phyloP scores from a whole-genome alignment of 768 basidiomycete genomes.

The Stropharia rugosoannulata region DNA sequence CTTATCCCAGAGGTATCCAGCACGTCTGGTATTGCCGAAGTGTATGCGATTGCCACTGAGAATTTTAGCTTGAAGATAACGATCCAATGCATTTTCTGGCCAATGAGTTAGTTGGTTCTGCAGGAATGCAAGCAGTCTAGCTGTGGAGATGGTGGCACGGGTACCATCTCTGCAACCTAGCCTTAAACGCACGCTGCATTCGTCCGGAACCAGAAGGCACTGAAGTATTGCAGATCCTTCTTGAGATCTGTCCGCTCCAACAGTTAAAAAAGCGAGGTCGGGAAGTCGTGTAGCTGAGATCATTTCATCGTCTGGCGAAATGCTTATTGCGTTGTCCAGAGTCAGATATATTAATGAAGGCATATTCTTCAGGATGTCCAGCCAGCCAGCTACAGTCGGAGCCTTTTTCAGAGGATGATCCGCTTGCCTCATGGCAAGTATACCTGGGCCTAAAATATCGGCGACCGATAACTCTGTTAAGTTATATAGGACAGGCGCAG shows the following conservation, averaged over 20 bases:
- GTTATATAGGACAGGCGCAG: slow-evolving; percentile 18
- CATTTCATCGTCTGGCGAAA: slow-evolving; percentile 1
- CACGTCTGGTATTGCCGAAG: slow-evolving; percentile 22
- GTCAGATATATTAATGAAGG: slow-evolving; percentile 21
- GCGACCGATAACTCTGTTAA: slow-evolving; percentile 22
- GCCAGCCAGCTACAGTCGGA: slow-evolving; percentile 20
- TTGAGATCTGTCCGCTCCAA: slow-evolving; percentile 14
- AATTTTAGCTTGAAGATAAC: slow-evolving; percentile 23
- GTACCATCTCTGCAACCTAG: slow-evolving; percentile 6
- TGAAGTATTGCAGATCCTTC: slow-evolving; percentile 16
- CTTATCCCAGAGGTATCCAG: slow-evolving; percentile 23
- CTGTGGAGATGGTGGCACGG: neutral
- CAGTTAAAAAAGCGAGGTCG: slow-evolving; percentile 18
- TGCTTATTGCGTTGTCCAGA: slow-evolving; percentile 19
- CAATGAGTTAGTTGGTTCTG: slow-evolving; percentile 16
- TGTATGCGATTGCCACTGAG: slow-evolving; percentile 21
- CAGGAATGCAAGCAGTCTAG: slow-evolving; percentile 16
- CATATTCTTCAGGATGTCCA: slow-evolving; percentile 18
- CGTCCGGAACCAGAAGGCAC: slow-evolving; percentile 15
- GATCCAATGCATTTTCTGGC: slow-evolving; percentile 11
- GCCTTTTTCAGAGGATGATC: slow-evolving; percentile 19
- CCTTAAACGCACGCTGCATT: slow-evolving; percentile 21
- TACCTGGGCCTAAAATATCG: slow-evolving; percentile 14
- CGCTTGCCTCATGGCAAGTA: slow-evolving; percentile 10
- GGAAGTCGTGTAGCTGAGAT: slow-evolving; percentile 12